Percentiles rank a stretch among this genome's conserved stretches.
Evolutionary conservation across 169 alveolate genomes (phyloP).

Genomic region (Babesia divergens): DNA sequence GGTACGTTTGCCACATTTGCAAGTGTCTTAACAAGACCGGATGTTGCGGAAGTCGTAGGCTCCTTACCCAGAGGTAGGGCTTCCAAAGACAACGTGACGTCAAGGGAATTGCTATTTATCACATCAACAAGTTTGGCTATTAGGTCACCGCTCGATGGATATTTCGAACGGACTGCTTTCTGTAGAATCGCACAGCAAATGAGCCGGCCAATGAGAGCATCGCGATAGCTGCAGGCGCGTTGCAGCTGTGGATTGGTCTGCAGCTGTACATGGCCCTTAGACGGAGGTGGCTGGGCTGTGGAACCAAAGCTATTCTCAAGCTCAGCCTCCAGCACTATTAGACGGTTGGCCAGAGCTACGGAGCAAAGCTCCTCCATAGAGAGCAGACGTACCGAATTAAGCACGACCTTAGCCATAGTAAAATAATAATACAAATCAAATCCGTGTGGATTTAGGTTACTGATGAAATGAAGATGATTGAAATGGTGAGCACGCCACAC

Average conservation of each 20-base stretch:
- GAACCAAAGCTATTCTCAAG: slow-evolving; percentile 30
- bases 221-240: slow-evolving; percentile 2
- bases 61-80: background rate
- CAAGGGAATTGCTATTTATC: background rate
- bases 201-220: slow-evolving; percentile 26
- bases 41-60: background rate
- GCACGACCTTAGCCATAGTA: slow-evolving; percentile 41
- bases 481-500: background rate
- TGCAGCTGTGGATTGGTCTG: background rate
- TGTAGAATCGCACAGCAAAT: slow-evolving; percentile 55
- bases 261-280: background rate
- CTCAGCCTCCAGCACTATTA: slow-evolving; percentile 46
- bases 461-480: background rate
- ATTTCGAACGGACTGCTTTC: slow-evolving; percentile 40
- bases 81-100: background rate
- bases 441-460: background rate
- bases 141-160: slow-evolving; percentile 6
- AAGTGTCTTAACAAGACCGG: background rate
- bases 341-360: slow-evolving; percentile 51
- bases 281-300: background rate
- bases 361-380: slow-evolving; percentile 62
- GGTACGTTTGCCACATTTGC: background rate
- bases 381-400: slow-evolving; percentile 44
- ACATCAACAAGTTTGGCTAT: slow-evolving; percentile 38
- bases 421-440: background rate